Evolutionary conservation across 2,329 filamentous ascomycete genomes (phyloP).

Genomic region (Zymoseptoria brevis): DNA sequence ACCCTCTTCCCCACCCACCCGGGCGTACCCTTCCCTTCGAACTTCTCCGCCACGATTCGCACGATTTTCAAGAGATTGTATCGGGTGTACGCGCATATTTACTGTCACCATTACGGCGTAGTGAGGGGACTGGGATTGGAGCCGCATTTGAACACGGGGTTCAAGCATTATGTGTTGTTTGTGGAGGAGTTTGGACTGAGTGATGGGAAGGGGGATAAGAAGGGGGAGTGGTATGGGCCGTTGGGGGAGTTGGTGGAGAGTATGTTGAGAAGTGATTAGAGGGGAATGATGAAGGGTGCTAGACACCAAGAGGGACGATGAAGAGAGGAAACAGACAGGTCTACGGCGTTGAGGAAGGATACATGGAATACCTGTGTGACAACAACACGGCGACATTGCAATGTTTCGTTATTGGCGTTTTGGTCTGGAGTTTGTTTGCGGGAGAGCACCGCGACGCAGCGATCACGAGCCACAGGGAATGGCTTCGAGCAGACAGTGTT

Average conservation of each 20-base stretch:
- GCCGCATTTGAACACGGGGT: constrained; percentile 95
- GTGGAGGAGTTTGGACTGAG: constrained; percentile 92
- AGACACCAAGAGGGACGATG: too few species aligned
- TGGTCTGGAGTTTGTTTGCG: constrained; percentile 26
- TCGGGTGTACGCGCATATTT: constrained; percentile 93
- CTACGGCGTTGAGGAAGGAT: too few species aligned
- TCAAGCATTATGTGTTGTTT: constrained; percentile 99
- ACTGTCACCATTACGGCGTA: constrained; percentile 97
- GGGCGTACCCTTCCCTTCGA: constrained; percentile 87
- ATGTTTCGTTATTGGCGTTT: neutral
- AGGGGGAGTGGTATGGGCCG: constrained; percentile 86
- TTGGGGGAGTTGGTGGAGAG: constrained; percentile 93
- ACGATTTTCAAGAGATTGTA: constrained; percentile 99
- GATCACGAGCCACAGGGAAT: neutral
- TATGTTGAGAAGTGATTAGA: constrained; percentile 84
- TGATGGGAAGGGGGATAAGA: constrained; percentile 58
- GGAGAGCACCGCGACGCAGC: constrained; percentile 8
- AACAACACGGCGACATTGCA: neutral
- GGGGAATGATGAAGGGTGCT: neutral
- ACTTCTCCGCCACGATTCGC: constrained; percentile 85
- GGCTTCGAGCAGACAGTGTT: too few species aligned
- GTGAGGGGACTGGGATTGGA: constrained; percentile 91
- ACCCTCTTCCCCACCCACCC: constrained; percentile 64
- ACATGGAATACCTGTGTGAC: too few species aligned
- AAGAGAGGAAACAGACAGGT: neutral